Evolutionary conservation across 768 basidiomycete species (phyloP), one percentile per base, ranked within the genome.

Genomic region (Calocybe cyanea): DNA sequence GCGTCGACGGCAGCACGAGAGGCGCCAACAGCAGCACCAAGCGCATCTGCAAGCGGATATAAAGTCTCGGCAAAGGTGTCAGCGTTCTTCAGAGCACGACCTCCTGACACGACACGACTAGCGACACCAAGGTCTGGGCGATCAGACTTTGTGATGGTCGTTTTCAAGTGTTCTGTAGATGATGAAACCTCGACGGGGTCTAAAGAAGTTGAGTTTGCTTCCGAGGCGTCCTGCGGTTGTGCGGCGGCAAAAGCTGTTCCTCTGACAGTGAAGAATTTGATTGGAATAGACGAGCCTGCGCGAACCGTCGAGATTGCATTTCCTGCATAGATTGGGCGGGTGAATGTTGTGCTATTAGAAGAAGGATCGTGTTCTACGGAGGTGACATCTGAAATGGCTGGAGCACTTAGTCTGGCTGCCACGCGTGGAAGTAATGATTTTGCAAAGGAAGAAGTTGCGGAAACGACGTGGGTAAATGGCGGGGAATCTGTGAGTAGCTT

Each of bases 1-100:
- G 93, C 91, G 63, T 99, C 96, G 14, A 99, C 96, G 3, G 96
- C 96, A 4, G 96, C 96, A 43, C 96, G 83, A 15, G 91, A 93
- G n/a, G 96, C 96, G 48, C 96, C 96, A 49, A 99, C 89, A 21
- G 95, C 95, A 7, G 96, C 96, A 32, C 91, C 92, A 17, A 99
- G 75, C 1, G 76, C 83, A 61, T 98, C 96, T 2, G 95, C 96
- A 14, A 98, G 79, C 0, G 96, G 96, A 57, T 92, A 85, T 30
- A 98, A 70, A 8, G 85, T 86, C 23, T 75, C 65, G 41, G 84
- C 79, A 68, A 99, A 99, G n/a, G 87, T 93, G 59, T 93, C 88
- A 28, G 90, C 87, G 53, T 88, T 87, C 75, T 96, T 98, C 59
- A 98, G 70, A 5, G 94, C 95, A 42, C 96, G 78, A 15, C 96